Percentiles rank a stretch among this genome's conserved stretches.
Evolutionary conservation across 768 basidiomycete genomes (phyloP).

Genomic region (Mycena rosella): DNA sequence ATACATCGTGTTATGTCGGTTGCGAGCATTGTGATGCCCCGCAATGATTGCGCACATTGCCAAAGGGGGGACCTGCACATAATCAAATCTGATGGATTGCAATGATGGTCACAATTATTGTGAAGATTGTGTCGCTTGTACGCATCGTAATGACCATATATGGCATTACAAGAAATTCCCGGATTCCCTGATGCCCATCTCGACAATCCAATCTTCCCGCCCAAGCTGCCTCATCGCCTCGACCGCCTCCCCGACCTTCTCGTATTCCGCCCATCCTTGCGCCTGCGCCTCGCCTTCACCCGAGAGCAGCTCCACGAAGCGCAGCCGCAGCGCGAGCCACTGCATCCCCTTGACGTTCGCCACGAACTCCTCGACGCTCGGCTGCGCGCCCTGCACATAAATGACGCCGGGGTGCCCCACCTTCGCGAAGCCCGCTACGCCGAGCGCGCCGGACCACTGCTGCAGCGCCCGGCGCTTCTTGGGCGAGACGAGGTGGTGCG

Average conservation of each 20-base stretch:
- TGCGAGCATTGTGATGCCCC: too few relatives aligned
- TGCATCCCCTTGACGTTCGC: conserved; percentile 80
- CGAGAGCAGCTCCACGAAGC: conserved; percentile 67
- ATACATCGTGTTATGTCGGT: too few relatives aligned
- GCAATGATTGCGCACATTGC: too few relatives aligned
- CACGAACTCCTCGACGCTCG: conserved; percentile 73
- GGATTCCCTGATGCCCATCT: conserved; percentile 83
- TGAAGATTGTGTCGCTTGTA: too few relatives aligned
- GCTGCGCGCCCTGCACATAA: conserved; percentile 70
- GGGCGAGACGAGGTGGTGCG: conserved; percentile 78
- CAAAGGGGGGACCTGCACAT: too few relatives aligned
- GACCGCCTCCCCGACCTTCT: conserved; percentile 78
- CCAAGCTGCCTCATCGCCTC: conserved; percentile 74
- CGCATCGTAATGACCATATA: too few relatives aligned
- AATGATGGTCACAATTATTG: too few relatives aligned
- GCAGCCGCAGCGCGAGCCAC: conserved; percentile 77
- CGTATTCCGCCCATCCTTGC: conserved; percentile 69
- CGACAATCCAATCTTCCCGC: conserved; percentile 65
- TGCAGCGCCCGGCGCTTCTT: conserved; percentile 71
- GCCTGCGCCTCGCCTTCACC: neutral
- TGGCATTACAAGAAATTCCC: too few relatives aligned
- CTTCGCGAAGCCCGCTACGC: conserved; percentile 76
- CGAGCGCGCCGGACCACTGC: conserved; percentile 67
- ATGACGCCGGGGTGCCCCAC: conserved; percentile 83
- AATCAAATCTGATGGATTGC: too few relatives aligned